Percentiles rank a stretch among this genome's conserved stretches.
phyloP scores from a whole-genome alignment of 108 stramenopile species.

The Seminavis robusta region DNA sequence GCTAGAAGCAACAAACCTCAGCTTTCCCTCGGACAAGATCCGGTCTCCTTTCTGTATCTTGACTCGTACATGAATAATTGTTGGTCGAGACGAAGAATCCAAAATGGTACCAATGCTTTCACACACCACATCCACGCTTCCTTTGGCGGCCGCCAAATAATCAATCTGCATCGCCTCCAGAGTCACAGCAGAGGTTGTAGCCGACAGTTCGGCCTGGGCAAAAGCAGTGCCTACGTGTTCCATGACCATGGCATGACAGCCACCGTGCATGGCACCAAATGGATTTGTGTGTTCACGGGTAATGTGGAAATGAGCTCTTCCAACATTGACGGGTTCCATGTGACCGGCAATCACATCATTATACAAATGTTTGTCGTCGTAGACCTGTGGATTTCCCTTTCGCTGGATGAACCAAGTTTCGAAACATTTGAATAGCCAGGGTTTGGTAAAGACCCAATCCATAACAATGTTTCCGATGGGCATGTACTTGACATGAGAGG shows the following conservation, averaged over 20 bases:
- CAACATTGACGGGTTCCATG: background rate
- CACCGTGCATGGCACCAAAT: conserved; percentile 20
- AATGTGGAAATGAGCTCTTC: conserved; percentile 2
- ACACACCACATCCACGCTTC: too few species aligned
- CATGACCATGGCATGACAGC: background rate
- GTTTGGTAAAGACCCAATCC: conserved; percentile 7
- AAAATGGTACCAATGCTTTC: too few species aligned
- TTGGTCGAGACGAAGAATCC: background rate
- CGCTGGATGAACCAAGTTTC: too few species aligned
- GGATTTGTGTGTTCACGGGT: conserved; percentile 19
- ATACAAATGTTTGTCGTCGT: background rate
- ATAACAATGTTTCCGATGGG: conserved; percentile 5
- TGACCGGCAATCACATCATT: background rate
- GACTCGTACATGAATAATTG: conserved; percentile 1
- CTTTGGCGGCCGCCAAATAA: too few species aligned
- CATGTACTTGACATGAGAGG: conserved; percentile 30
- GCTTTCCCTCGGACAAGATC: conserved; percentile 1
- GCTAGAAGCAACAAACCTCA: too few species aligned
- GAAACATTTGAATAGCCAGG: too few species aligned
- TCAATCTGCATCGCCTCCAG: too few species aligned
- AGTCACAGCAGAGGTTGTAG: background rate
- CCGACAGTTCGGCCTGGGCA: background rate
- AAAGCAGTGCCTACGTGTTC: background rate
- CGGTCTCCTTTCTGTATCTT: background rate
- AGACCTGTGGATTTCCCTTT: background rate